A percentile compares a stretch with the other conserved stretches of the same genome.
phyloP scores from a whole-genome alignment of 1,284 basidiomycete species.

The Ceratobasidium sp. region DNA sequence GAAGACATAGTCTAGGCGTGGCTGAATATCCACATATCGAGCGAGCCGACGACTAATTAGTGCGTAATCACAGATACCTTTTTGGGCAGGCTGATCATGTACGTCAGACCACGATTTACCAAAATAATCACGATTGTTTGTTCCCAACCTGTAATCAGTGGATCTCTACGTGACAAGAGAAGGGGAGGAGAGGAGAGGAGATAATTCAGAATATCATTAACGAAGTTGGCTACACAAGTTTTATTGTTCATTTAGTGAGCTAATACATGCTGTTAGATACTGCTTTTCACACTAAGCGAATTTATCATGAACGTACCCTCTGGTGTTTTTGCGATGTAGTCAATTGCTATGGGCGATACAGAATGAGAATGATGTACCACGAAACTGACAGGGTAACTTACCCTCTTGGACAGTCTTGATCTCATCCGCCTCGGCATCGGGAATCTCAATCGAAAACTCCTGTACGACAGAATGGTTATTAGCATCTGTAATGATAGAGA shows the following conservation, averaged over 20 bases:
- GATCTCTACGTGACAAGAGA: too few species aligned
- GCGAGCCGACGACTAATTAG: too few species aligned
- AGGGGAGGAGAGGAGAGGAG: background rate
- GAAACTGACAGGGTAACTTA: slow-evolving; percentile 58
- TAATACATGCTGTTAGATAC: slow-evolving; percentile 11
- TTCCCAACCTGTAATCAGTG: too few species aligned
- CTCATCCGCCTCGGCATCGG: slow-evolving; percentile 97
- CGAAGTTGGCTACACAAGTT: slow-evolving; percentile 40
- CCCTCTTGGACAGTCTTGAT: slow-evolving; percentile 96
- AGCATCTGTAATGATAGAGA: background rate
- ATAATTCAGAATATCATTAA: slow-evolving; percentile 39
- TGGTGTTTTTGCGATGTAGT: slow-evolving; percentile 96
- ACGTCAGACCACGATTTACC: too few species aligned
- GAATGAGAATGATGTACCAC: slow-evolving; percentile 48
- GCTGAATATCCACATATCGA: too few species aligned
- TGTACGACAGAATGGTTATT: slow-evolving; percentile 55
- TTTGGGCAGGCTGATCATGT: too few species aligned
- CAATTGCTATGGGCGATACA: slow-evolving; percentile 76
- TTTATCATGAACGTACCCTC: slow-evolving; percentile 71
- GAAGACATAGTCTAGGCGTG: too few species aligned
- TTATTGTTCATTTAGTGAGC: slow-evolving; percentile 37
- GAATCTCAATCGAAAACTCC: slow-evolving; percentile 94
- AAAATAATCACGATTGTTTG: too few species aligned
- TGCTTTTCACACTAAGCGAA: background rate
- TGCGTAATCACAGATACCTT: too few species aligned